These are phyloP conservation scores for Pythium scleroteichum DNA, from an alignment of 352 stramenopile species.

Conservation along the genomic window DNA sequence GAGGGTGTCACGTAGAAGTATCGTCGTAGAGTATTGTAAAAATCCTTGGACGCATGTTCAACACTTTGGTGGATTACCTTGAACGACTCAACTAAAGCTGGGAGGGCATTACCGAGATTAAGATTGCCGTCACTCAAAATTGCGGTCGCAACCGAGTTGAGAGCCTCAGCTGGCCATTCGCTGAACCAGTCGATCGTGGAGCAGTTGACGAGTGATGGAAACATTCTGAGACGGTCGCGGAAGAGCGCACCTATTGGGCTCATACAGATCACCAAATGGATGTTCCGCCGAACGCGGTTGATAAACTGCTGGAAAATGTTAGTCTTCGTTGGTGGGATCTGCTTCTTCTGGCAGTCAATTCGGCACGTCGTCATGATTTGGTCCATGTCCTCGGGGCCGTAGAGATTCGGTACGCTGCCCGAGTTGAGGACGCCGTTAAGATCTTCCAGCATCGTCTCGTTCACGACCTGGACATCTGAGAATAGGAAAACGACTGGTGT, in stretches of 20 bases:
- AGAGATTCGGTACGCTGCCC: slow-evolving; percentile 94
- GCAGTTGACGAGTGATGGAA: slow-evolving; percentile 87
- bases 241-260: slow-evolving; percentile 80
- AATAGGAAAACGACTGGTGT: slow-evolving; percentile 93
- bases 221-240: slow-evolving; percentile 83
- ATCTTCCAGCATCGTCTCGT: slow-evolving; percentile 96
- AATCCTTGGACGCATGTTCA: slow-evolving; percentile 81
- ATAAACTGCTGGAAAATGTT: slow-evolving; percentile 96
- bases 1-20: slow-evolving; percentile 95
- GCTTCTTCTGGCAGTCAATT: slow-evolving; percentile 91
- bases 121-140: slow-evolving; percentile 84
- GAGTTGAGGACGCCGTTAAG: slow-evolving; percentile 95
- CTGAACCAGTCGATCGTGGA: slow-evolving; percentile 91
- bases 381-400: slow-evolving; percentile 91
- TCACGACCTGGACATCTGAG: slow-evolving; percentile 93
- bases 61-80: slow-evolving; percentile 91
- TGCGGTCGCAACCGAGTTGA: slow-evolving; percentile 83
- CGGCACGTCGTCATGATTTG: slow-evolving; percentile 89
- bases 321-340: slow-evolving; percentile 91
- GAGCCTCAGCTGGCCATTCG: slow-evolving; percentile 82
- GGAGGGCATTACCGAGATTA: slow-evolving; percentile 52
- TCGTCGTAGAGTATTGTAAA: slow-evolving; percentile 80
- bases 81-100: slow-evolving; percentile 78
- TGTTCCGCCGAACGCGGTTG: slow-evolving; percentile 89
- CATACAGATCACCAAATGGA: slow-evolving; percentile 92